Evolutionary conservation across 371 early-diverging fungal genomes (phyloP).

Genomic region (Basidiobolus meristosporus): DNA sequence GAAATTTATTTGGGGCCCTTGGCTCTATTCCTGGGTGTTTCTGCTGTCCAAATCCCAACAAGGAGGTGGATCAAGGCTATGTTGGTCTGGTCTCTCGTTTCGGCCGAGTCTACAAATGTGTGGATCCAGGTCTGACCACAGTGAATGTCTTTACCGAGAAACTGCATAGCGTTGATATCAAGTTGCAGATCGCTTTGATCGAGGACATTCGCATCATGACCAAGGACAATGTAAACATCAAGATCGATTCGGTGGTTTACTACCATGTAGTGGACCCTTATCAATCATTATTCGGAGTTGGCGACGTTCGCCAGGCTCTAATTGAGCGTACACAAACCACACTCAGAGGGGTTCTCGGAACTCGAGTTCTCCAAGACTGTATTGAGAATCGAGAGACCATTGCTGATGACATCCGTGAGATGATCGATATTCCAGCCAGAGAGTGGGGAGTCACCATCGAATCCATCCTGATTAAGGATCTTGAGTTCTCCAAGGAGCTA

Average conservation of each 20-base stretch:
- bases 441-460: conserved; percentile 66
- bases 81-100: conserved; percentile 64
- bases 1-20: too few species aligned
- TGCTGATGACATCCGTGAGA: too few species aligned
- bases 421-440: conserved; percentile 40
- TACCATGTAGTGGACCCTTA: conserved; percentile 73
- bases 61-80: conserved; percentile 24
- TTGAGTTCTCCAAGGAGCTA: conserved; percentile 48
- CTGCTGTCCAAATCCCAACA: too few species aligned
- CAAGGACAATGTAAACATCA: too few species aligned
- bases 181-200: conserved; percentile 12
- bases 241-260: conserved; percentile 70
- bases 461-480: conserved; percentile 72
- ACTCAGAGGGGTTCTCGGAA: conserved; percentile 43
- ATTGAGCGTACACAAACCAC: conserved; percentile 67
- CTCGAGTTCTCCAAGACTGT: conserved; percentile 38
- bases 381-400: conserved; percentile 78
- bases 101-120: conserved; percentile 68
- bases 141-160: conserved; percentile 60
- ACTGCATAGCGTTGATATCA: conserved; percentile 23
- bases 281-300: conserved; percentile 50
- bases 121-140: conserved; percentile 69
- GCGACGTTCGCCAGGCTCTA: conserved; percentile 50
- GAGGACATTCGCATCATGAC: too few species aligned
- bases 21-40: too few species aligned